Evolutionary conservation across 768 basidiomycete genomes (phyloP).

Genomic region (Panaeolus cyanescens): DNA sequence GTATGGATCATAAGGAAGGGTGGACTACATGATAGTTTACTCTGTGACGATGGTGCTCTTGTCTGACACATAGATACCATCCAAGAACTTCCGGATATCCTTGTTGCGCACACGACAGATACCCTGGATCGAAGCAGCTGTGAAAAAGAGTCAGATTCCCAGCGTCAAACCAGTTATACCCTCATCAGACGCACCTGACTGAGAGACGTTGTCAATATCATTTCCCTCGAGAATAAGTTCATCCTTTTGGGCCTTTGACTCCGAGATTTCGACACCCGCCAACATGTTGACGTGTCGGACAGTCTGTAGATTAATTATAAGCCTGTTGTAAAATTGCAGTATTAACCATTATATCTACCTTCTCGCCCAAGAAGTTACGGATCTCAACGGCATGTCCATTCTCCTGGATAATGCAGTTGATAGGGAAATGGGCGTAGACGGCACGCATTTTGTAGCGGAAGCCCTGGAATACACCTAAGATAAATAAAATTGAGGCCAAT

Average conservation of each 20-base stretch:
- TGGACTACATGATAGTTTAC: conserved; percentile 12
- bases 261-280: conserved; percentile 77
- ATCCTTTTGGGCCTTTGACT: conserved; percentile 93
- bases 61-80: conserved; percentile 90
- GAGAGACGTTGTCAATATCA: conserved; percentile 96
- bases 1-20: background rate
- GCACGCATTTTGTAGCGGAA: conserved; percentile 99
- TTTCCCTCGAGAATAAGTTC: conserved; percentile 93
- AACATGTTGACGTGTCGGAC: conserved; percentile 94
- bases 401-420: conserved; percentile 95
- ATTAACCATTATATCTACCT: conserved; percentile 50
- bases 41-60: conserved; percentile 62
- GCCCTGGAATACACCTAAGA: conserved; percentile 55
- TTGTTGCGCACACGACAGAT: conserved; percentile 98
- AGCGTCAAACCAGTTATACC: background rate
- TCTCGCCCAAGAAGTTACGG: conserved; percentile 94
- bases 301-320: conserved; percentile 69
- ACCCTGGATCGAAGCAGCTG: conserved; percentile 96
- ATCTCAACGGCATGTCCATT: conserved; percentile 77
- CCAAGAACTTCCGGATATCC: conserved; percentile 99
- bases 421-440: conserved; percentile 99
- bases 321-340: background rate
- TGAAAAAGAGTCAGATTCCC: conserved; percentile 1
- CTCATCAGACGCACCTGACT: conserved; percentile 67
- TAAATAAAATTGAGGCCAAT: background rate